phyloP scores from a whole-genome alignment of 1,284 basidiomycete genomes.

The Puccinia polysora region DNA sequence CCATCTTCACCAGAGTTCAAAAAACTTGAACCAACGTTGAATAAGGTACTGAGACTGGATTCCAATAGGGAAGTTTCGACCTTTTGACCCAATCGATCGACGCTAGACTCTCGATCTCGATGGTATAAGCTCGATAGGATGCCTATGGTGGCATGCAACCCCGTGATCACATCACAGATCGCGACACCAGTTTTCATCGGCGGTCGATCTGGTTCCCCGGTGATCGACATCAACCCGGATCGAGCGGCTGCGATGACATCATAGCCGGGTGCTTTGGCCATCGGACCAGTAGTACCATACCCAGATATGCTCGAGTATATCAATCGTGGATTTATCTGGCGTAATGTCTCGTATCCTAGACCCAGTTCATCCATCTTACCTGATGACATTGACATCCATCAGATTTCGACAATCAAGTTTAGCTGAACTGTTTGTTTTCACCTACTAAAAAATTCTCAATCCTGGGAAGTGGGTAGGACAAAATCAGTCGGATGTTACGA shows the following conservation, averaged over 20 bases:
- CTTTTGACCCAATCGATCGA: constrained; percentile 9
- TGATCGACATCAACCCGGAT: constrained; percentile 90
- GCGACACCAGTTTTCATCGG: constrained; percentile 76
- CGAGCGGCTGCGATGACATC: constrained; percentile 87
- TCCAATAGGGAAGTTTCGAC: constrained; percentile 46
- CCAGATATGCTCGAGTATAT: constrained; percentile 90
- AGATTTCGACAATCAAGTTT: not conserved
- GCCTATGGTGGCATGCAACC: constrained; percentile 65
- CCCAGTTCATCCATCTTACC: constrained; percentile 78
- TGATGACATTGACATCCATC: not conserved
- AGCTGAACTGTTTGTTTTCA: not conserved
- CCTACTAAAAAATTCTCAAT: constrained; percentile 40
- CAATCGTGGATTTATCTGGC: constrained; percentile 70
- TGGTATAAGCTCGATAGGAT: constrained; percentile 73
- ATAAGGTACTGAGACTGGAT: constrained; percentile 75
- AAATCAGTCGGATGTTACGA: not conserved
- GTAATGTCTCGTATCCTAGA: constrained; percentile 77
- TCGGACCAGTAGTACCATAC: constrained; percentile 90
- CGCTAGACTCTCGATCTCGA: constrained; percentile 1
- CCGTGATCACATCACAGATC: constrained; percentile 82
- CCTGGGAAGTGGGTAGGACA: not conserved
- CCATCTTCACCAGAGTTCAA: constrained; percentile 81
- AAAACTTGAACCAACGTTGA: constrained; percentile 90
- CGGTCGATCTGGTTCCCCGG: constrained; percentile 78
- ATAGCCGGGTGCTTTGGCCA: constrained; percentile 71